Base-by-base conservation (phyloP, 805 yeast species). In the Myxozyma neotropica region DNA sequence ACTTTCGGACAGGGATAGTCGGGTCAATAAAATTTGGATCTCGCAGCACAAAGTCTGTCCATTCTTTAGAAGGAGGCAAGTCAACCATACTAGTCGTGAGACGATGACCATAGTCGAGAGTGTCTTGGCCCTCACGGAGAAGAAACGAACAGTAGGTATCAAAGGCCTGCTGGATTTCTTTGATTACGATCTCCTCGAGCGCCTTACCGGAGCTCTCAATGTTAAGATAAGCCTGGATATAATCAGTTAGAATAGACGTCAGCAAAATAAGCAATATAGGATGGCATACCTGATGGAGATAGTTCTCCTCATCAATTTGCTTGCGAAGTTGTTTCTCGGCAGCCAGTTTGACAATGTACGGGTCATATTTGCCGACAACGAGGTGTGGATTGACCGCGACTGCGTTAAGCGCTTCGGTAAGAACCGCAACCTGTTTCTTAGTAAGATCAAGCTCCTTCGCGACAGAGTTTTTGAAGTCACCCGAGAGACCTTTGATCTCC, bases 201-300 rank as follows among this genome's bases (percentile, higher is more conserved):
- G 91, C 94, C 58, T 86, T 85, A 51, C 96, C 97, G 0, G 96
- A 87, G 38, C 83, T 83, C 76, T 93, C 96, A 66, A 92, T 80
- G 73, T 93, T 92, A 66, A 85, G 79, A 72, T 82, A 93, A 0
- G 97, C 96, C 72, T 92, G 24, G 19, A 29, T 2, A 19, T 19
- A 23, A 23, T 24, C 23, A 17, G 42, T 39, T 35, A 48, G 31
- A 33, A 7, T 6, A 10, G 6, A 13, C n/a, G 6, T 15, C 17
- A 13, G 3, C n/a, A 46, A 6, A 17, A 43, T 15, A 17, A 36
- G 15, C 5, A 17, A 31, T 21, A 36, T 12, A 33, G 23, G 29
- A 10, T 12, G 4, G 45, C 61, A 21, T 23, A 58, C 61, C 50
- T 62, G 96, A 70, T 90, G 89, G 48, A 93, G 77, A 69, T 85